Conservation (phyloP, 148 eudicot species). For the Heliamphora exappendiculata region DNA sequence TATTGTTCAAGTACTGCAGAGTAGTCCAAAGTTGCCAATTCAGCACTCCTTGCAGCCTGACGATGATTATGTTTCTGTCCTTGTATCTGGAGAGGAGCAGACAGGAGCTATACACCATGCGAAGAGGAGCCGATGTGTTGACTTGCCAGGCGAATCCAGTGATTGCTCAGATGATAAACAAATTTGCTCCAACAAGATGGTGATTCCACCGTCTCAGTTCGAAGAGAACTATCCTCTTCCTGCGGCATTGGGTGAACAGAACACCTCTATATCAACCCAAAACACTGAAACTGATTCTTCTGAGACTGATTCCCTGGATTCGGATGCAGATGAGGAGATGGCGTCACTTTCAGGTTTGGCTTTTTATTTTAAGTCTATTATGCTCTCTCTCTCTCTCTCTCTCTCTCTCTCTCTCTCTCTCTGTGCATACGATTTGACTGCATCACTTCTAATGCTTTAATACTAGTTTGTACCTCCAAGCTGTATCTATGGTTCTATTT, state of each 20-base stretch:
- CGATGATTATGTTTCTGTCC: constrained; percentile 11
- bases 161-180: constrained; percentile 24
- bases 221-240: constrained; percentile 31
- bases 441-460: not conserved
- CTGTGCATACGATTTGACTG: not conserved
- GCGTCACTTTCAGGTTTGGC: constrained; percentile 47
- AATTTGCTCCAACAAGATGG: constrained; percentile 25
- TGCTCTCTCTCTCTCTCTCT: not conserved
- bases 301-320: constrained; percentile 50
- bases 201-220: constrained; percentile 24
- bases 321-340: constrained; percentile 38
- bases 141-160: constrained; percentile 31
- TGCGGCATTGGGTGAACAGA: constrained; percentile 35
- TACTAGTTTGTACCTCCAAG: not conserved
- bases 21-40: constrained; percentile 26
- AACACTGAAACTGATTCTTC: constrained; percentile 84
- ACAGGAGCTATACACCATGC: constrained; percentile 23
- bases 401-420: not conserved
- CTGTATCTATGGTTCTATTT: not conserved
- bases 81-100: constrained; percentile 35
- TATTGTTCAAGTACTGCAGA: constrained; percentile 39
- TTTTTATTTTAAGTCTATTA: not conserved
- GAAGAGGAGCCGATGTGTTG: constrained; percentile 29
- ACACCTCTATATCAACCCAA: constrained; percentile 57
- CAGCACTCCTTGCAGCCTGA: constrained; percentile 33